Evolutionary conservation across 1,139 yeast genomes (phyloP).

Genomic region (Saccharomyces hybrid): DNA sequence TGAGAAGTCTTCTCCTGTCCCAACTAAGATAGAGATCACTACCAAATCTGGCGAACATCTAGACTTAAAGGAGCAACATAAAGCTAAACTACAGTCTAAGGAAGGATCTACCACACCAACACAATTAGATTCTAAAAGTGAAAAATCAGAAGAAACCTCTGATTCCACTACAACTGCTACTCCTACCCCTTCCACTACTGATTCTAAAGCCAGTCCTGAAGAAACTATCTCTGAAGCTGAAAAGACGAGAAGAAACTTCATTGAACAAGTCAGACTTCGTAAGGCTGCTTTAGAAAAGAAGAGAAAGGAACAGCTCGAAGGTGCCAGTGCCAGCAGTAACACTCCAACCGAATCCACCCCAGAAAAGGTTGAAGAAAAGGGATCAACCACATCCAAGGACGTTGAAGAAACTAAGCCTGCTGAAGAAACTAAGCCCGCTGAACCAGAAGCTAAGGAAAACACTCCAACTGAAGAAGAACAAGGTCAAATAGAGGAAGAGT

Average conservation of each 20-base stretch:
- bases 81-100: background rate
- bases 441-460: slow-evolving; percentile 23
- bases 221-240: slow-evolving; percentile 9
- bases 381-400: slow-evolving; percentile 10
- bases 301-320: slow-evolving; percentile 14
- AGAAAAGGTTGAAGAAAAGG: slow-evolving; percentile 7
- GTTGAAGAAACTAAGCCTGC: slow-evolving; percentile 10
- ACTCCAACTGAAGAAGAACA: slow-evolving; percentile 14
- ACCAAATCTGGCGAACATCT: slow-evolving; percentile 31
- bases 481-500: slow-evolving; percentile 9
- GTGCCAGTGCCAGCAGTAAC: slow-evolving; percentile 1
- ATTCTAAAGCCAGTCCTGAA: slow-evolving; percentile 10
- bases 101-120: background rate
- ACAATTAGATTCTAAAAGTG: background rate
- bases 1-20: slow-evolving; percentile 12
- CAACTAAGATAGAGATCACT: slow-evolving; percentile 29
- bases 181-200: background rate
- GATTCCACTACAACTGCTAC: slow-evolving; percentile 5
- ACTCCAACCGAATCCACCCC: slow-evolving; percentile 11
- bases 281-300: slow-evolving; percentile 23
- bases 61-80: slow-evolving; percentile 24
- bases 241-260: slow-evolving; percentile 18
- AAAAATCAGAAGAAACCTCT: background rate
- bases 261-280: slow-evolving; percentile 23
- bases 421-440: slow-evolving; percentile 5